Evolutionary conservation across 306 rosid species (phyloP).

Genomic region (Lithocarpus polystachyus): DNA sequence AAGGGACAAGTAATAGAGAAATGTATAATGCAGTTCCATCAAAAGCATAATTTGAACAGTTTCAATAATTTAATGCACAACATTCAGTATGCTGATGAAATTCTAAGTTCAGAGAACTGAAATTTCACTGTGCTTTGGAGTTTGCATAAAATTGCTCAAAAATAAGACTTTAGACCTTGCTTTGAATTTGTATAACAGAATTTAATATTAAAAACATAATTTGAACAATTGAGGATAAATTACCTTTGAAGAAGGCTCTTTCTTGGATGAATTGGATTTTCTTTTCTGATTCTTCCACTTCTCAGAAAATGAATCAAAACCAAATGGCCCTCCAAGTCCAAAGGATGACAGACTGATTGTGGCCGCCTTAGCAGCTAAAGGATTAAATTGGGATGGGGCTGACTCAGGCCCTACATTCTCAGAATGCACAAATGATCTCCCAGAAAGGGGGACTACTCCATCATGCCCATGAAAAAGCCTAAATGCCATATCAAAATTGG

Average conservation of each 20-base stretch:
- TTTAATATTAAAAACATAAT: neutral
- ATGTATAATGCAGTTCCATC: constrained; percentile 7
- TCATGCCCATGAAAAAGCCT: constrained; percentile 92
- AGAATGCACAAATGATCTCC: constrained; percentile 49
- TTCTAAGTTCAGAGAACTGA: neutral
- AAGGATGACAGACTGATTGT: constrained; percentile 95
- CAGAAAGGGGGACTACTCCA: constrained; percentile 93
- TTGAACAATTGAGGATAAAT: constrained; percentile 2
- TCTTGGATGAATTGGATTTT: constrained; percentile 70
- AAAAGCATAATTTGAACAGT: neutral
- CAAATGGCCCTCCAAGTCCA: constrained; percentile 83
- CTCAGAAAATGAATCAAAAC: constrained; percentile 75
- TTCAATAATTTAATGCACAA: neutral
- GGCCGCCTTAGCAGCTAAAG: constrained; percentile 97
- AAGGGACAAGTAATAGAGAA: constrained; percentile 12
- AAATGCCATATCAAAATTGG: constrained; percentile 91
- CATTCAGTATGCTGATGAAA: neutral
- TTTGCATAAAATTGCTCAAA: neutral
- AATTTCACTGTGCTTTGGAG: neutral
- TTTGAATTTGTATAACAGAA: neutral
- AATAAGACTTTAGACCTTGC: neutral
- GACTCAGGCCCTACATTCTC: constrained; percentile 44
- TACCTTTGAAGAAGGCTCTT: constrained; percentile 76
- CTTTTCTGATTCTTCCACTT: constrained; percentile 78
- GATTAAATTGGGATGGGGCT: constrained; percentile 70